Percentiles rank a stretch among this genome's conserved stretches.
These are phyloP conservation scores for Boletus subparvulus DNA, from an alignment of 768 basidiomycete genomes.

Conservation along the genomic window DNA sequence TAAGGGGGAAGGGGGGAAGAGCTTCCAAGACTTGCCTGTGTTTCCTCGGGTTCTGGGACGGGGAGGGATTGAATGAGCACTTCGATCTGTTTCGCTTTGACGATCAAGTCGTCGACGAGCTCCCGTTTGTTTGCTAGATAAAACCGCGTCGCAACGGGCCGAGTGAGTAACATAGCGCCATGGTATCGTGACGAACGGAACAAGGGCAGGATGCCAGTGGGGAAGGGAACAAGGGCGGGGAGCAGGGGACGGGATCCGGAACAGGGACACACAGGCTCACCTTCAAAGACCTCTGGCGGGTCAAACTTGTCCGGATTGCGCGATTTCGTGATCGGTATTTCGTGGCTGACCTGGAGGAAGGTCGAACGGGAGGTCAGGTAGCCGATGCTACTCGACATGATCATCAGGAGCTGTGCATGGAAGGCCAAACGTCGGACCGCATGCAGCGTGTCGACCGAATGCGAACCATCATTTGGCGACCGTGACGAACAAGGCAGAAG, in stretches of 20 bases:
- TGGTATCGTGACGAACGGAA: background rate
- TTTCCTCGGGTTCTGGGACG: slow-evolving; percentile 73
- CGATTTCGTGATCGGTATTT: slow-evolving; percentile 83
- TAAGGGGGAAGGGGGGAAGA: too few species aligned
- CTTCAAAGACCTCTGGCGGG: slow-evolving; percentile 71
- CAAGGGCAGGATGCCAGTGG: background rate
- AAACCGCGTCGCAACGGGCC: background rate
- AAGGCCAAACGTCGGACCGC: background rate
- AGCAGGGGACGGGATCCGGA: background rate
- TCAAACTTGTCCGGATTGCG: slow-evolving; percentile 73
- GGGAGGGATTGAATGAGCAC: slow-evolving; percentile 80
- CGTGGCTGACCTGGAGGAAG: slow-evolving; percentile 74
- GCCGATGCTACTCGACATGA: slow-evolving; percentile 80
- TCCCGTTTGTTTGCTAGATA: slow-evolving; percentile 80
- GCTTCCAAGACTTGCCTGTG: slow-evolving; percentile 44
- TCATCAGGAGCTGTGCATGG: slow-evolving; percentile 67
- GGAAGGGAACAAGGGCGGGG: background rate
- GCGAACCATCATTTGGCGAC: background rate
- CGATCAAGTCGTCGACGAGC: slow-evolving; percentile 76
- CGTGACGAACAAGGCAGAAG: background rate
- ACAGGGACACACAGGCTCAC: slow-evolving; percentile 33
- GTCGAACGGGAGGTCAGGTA: slow-evolving; percentile 77
- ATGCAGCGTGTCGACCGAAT: background rate
- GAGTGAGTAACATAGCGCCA: background rate
- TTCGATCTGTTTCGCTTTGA: slow-evolving; percentile 88